Percentiles rank a stretch among this genome's conserved stretches.
These are phyloP conservation scores for Penicillium concentricum DNA, from an alignment of 2,329 filamentous ascomycete species.

Conservation along the genomic window DNA sequence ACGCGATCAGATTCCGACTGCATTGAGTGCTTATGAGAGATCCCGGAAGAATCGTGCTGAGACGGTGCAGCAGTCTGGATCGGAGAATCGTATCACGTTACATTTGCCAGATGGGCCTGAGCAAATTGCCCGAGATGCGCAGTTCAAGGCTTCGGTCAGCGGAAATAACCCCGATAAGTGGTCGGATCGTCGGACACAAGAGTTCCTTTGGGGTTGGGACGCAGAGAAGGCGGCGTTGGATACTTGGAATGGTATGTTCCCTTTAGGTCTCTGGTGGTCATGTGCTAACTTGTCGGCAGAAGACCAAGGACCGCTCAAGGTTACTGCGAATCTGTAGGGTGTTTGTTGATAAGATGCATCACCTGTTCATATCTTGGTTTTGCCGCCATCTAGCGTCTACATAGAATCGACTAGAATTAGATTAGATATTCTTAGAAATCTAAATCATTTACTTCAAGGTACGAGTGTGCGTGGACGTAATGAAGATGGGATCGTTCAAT, in stretches of 20 bases:
- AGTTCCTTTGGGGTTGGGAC: slow-evolving; percentile 42
- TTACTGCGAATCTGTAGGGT: slow-evolving; percentile 18
- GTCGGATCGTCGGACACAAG: slow-evolving; percentile 64
- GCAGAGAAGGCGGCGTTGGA: slow-evolving; percentile 34
- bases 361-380: background rate
- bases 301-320: background rate
- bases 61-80: slow-evolving; percentile 38
- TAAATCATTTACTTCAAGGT: background rate
- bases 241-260: slow-evolving; percentile 30
- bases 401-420: background rate
- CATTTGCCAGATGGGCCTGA: slow-evolving; percentile 42
- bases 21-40: slow-evolving; percentile 37
- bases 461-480: background rate
- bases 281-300: slow-evolving; percentile 4
- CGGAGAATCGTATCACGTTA: slow-evolving; percentile 37
- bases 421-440: slow-evolving; percentile 7
- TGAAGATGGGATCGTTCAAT: background rate
- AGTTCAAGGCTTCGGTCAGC: slow-evolving; percentile 29
- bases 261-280: background rate
- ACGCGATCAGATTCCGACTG: slow-evolving; percentile 33
- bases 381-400: background rate
- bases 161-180: slow-evolving; percentile 59
- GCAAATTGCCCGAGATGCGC: slow-evolving; percentile 44
- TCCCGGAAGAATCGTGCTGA: slow-evolving; percentile 42
- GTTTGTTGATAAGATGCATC: background rate